Evolutionary conservation across 345 rosid genomes (phyloP).

Genomic region (Hibiscus syriacus): DNA sequence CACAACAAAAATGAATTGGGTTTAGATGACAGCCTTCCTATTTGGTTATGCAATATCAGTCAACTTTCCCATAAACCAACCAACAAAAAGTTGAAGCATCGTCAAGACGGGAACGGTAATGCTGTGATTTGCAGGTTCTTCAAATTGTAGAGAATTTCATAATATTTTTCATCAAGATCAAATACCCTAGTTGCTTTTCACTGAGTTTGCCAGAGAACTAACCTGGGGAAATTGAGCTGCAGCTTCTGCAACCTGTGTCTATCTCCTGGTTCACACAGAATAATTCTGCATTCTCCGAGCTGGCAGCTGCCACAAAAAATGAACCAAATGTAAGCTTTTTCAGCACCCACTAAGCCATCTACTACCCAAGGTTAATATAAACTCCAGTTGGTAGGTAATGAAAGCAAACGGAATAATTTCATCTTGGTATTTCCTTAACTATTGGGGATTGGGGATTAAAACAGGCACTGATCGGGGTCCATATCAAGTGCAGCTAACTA

Average conservation of each 20-base stretch:
- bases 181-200: not conserved
- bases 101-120: too few species aligned
- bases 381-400: too few species aligned
- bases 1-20: not conserved
- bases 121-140: too few species aligned
- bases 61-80: not conserved
- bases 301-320: conserved; percentile 55
- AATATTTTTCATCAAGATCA: not conserved
- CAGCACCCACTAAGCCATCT: not conserved
- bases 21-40: not conserved
- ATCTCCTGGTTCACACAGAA: conserved; percentile 76
- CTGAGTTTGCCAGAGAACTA: conserved; percentile 5
- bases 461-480: not conserved
- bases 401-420: too few species aligned
- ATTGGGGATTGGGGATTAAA: not conserved
- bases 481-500: not conserved
- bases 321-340: too few species aligned
- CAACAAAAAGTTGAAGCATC: too few species aligned
- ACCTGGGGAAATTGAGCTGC: conserved; percentile 91
- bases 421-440: too few species aligned
- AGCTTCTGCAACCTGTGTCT: conserved; percentile 80
- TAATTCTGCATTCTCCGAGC: conserved; percentile 86
- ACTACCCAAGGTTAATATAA: too few species aligned
- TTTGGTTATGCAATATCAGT: not conserved
- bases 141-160: too few species aligned